Conservation (phyloP, 139 green algal species). For the Chlamydomonas schloesseri region DNA sequence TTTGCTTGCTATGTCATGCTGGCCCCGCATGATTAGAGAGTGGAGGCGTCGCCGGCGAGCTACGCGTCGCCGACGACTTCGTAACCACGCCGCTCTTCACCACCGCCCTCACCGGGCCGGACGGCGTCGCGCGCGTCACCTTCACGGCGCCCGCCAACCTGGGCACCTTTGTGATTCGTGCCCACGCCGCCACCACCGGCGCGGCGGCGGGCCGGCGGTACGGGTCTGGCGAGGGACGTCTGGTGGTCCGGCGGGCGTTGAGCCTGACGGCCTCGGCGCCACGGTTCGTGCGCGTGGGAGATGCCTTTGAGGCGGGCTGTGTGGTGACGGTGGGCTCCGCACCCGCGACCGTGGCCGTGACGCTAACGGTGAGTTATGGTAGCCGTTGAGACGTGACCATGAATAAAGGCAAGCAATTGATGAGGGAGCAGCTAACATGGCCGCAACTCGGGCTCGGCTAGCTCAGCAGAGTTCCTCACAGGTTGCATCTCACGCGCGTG, state of each 20-base stretch:
- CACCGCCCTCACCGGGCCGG: neutral
- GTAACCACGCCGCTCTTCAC: constrained; percentile 54
- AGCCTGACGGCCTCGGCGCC: constrained; percentile 66
- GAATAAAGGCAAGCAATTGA: no score
- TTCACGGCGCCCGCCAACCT: constrained; percentile 60
- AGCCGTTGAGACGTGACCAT: neutral
- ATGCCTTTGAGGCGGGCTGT: constrained; percentile 66
- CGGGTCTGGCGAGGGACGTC: constrained; percentile 50
- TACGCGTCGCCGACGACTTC: constrained; percentile 10
- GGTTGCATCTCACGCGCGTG: no score
- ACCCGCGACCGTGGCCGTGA: neutral
- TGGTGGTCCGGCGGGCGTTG: constrained; percentile 63
- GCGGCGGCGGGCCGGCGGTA: constrained; percentile 24
- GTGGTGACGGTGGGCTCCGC: constrained; percentile 39
- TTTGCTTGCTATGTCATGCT: no score
- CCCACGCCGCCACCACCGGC: constrained; percentile 27
- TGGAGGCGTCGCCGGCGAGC: neutral
- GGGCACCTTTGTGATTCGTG: constrained; percentile 41
- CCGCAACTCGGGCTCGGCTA: no score
- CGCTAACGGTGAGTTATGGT: neutral
- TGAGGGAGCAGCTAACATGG: no score
- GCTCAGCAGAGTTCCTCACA: no score
- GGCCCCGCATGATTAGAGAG: no score
- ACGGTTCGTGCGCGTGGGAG: constrained; percentile 63
- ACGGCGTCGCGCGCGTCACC: constrained; percentile 11